phyloP scores from a whole-genome alignment of 164 flowering plant species.

The Taxillus chinensis region DNA sequence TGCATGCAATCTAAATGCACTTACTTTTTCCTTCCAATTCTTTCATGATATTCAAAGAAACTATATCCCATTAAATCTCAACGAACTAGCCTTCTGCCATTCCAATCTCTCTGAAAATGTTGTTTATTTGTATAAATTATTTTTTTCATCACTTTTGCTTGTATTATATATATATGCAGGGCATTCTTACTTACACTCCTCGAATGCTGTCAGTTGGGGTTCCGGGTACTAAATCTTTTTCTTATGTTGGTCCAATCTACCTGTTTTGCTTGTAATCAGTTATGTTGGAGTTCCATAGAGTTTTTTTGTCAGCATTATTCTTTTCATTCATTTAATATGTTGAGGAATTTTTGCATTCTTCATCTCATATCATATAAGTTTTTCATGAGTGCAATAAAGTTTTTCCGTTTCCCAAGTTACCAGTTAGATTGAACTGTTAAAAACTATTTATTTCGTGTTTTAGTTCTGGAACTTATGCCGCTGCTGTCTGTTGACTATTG shows the following conservation, averaged over 20 bases:
- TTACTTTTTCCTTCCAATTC: no score
- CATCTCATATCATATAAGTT: not conserved
- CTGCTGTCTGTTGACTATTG: not conserved
- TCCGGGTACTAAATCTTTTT: slow-evolving; percentile 42
- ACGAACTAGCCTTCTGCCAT: no score
- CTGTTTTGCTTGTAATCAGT: no score
- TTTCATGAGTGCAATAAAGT: not conserved
- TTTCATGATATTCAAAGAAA: no score
- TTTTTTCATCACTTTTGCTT: not conserved
- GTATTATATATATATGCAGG: slow-evolving; percentile 36
- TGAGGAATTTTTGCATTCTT: not conserved
- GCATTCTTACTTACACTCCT: slow-evolving; percentile 65
- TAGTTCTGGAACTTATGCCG: not conserved
- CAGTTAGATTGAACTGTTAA: not conserved
- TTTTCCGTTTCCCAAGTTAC: not conserved
- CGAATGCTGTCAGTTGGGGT: slow-evolving; percentile 67
- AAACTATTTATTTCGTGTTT: not conserved
- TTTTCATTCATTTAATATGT: not conserved
- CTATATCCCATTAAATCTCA: no score
- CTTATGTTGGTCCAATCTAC: not conserved
- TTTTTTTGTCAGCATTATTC: not conserved
- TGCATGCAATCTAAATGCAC: no score
- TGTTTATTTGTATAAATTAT: no score
- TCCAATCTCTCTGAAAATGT: no score
- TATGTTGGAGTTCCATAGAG: no score